Evolutionary conservation across 257 asterid species (phyloP).

Genomic region (Przewalskia tangutica): DNA sequence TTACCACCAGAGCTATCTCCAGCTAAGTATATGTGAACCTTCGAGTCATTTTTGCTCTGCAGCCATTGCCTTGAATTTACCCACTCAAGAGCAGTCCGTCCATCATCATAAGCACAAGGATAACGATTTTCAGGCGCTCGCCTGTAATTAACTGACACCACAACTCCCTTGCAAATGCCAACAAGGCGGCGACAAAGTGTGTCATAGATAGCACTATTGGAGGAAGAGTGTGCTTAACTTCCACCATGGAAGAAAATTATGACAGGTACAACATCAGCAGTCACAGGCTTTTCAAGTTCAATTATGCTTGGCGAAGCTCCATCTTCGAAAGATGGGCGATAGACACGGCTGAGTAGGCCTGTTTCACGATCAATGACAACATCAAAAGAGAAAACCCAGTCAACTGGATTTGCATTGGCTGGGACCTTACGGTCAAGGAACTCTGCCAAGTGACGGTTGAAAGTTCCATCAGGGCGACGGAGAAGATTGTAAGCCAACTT

Average conservation of each 20-base stretch:
- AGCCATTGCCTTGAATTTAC: slow-evolving; percentile 56
- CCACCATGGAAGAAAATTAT: slow-evolving; percentile 85
- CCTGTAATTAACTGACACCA: slow-evolving; percentile 74
- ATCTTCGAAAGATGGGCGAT: slow-evolving; percentile 26
- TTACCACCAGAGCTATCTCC: slow-evolving; percentile 93
- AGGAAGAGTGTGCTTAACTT: slow-evolving; percentile 87
- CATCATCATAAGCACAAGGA: slow-evolving; percentile 82
- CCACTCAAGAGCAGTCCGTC: slow-evolving; percentile 79
- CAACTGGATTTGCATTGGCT: slow-evolving; percentile 60
- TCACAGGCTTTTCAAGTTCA: slow-evolving; percentile 56
- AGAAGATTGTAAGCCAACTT: slow-evolving; percentile 76
- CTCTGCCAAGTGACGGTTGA: slow-evolving; percentile 68
- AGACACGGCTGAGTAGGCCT: slow-evolving; percentile 58
- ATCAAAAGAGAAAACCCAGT: slow-evolving; percentile 66
- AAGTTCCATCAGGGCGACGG: slow-evolving; percentile 82
- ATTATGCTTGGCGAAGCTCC: slow-evolving; percentile 23
- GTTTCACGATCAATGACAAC: slow-evolving; percentile 53
- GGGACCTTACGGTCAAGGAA: slow-evolving; percentile 75
- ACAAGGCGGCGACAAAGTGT: slow-evolving; percentile 78
- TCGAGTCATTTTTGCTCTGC: slow-evolving; percentile 36
- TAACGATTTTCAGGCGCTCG: slow-evolving; percentile 66
- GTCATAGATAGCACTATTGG: slow-evolving; percentile 75
- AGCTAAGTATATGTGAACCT: slow-evolving; percentile 51
- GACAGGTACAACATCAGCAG: slow-evolving; percentile 50
- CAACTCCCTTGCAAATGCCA: slow-evolving; percentile 47